Percentiles rank a stretch among this genome's conserved stretches.
phyloP scores from a whole-genome alignment of 768 basidiomycete species.

The Sistotremastrum niveocremeum region DNA sequence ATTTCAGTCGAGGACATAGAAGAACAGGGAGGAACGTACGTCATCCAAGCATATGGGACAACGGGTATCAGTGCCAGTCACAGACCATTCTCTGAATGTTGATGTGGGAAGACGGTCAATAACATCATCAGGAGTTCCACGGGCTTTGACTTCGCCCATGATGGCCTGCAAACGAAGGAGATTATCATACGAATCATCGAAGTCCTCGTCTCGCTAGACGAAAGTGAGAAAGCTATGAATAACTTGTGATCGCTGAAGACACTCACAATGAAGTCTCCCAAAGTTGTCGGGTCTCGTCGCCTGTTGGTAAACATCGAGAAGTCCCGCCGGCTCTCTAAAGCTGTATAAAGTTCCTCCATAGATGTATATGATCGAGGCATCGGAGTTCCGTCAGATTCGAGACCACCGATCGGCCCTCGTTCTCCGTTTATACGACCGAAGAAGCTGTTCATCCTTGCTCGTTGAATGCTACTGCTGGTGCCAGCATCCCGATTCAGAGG shows the following conservation, averaged over 20 bases:
- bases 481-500: no score
- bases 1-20: slow-evolving; percentile 4
- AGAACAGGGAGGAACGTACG: slow-evolving; percentile 29
- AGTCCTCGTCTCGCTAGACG: slow-evolving; percentile 56
- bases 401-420: no score
- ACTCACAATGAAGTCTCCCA: slow-evolving; percentile 42
- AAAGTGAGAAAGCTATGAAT: slow-evolving; percentile 3
- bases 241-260: neutral
- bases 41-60: slow-evolving; percentile 83
- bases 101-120: slow-evolving; percentile 46
- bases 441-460: no score
- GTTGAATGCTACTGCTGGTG: no score
- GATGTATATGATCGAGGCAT: no score
- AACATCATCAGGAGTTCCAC: slow-evolving; percentile 46
- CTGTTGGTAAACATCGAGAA: no score
- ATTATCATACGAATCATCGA: slow-evolving; percentile 64
- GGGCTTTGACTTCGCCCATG: slow-evolving; percentile 58
- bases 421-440: no score
- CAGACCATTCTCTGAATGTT: slow-evolving; percentile 56
- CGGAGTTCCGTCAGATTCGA: no score
- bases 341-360: no score
- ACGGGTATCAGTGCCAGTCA: slow-evolving; percentile 48
- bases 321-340: no score
- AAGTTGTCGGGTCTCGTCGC: slow-evolving; percentile 1
- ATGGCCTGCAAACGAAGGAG: slow-evolving; percentile 42